phyloP scores from a whole-genome alignment of 176 grass and related monocot species.

The Echinochloa phyllopogon region DNA sequence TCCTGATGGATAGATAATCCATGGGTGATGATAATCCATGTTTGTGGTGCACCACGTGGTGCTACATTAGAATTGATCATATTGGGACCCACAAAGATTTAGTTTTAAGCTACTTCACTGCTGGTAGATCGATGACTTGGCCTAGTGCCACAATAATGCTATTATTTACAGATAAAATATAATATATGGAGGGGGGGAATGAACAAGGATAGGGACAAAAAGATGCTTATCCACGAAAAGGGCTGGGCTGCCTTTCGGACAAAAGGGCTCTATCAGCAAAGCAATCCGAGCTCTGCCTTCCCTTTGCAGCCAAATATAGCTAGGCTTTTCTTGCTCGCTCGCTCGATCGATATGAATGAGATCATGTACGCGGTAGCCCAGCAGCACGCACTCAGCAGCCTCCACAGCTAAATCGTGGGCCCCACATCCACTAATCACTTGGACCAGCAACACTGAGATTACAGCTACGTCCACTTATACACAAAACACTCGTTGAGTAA shows the following conservation, averaged over 20 bases:
- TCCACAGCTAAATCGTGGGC: not conserved
- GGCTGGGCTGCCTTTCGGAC: not conserved
- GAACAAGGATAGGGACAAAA: conserved; percentile 7
- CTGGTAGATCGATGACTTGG: not conserved
- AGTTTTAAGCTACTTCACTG: not conserved
- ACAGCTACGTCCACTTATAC: not conserved
- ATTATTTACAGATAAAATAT: too few relatives aligned
- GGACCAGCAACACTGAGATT: not conserved
- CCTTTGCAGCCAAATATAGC: too few relatives aligned
- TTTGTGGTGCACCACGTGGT: not conserved
- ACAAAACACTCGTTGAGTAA: not conserved
- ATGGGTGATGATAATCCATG: not conserved
- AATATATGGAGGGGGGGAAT: not conserved
- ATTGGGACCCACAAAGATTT: conserved; percentile 28
- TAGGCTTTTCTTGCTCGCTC: too few relatives aligned
- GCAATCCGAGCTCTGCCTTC: too few relatives aligned
- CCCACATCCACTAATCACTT: not conserved
- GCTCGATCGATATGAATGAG: too few relatives aligned
- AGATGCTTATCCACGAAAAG: conserved; percentile 52
- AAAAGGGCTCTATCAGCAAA: not conserved
- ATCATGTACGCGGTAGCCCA: not conserved
- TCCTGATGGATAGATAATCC: not conserved
- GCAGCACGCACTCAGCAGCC: not conserved
- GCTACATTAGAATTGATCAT: conserved; percentile 26
- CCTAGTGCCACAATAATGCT: too few relatives aligned